These are phyloP conservation scores for Lactifluus pinguis DNA, from an alignment of 768 basidiomycete genomes.

Conservation along the genomic window DNA sequence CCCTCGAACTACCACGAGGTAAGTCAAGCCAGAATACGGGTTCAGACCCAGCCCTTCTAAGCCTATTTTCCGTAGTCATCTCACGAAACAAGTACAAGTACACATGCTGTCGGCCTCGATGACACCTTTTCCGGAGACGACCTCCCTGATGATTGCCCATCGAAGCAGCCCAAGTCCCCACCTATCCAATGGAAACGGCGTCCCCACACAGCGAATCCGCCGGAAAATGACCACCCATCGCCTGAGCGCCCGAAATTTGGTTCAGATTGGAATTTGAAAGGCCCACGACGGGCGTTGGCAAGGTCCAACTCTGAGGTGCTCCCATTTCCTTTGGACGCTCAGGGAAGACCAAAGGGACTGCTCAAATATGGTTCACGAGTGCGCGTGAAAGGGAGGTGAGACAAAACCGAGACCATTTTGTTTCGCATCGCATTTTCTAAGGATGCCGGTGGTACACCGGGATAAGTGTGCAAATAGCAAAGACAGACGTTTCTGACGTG, in stretches of 20 bases:
- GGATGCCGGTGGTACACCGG: neutral
- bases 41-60: neutral
- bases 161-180: neutral
- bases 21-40: neutral
- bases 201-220: neutral
- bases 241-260: slow-evolving; percentile 7
- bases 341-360: neutral
- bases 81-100: neutral
- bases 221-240: neutral
- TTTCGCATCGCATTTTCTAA: neutral
- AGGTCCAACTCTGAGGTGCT: neutral
- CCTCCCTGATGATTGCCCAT: neutral
- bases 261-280: slow-evolving; percentile 11
- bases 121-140: neutral
- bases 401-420: neutral
- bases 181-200: neutral
- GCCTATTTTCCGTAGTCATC: neutral
- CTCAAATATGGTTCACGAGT: slow-evolving; percentile 6
- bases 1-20: neutral
- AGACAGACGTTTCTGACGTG: no score
- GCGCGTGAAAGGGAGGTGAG: slow-evolving; percentile 1
- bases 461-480: neutral
- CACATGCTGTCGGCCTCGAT: neutral
- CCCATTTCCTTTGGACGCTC: slow-evolving; percentile 9
- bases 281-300: neutral